These are phyloP conservation scores for Leccinum angustisporum DNA, from an alignment of 1,284 basidiomycete genomes.

Conservation along the genomic window DNA sequence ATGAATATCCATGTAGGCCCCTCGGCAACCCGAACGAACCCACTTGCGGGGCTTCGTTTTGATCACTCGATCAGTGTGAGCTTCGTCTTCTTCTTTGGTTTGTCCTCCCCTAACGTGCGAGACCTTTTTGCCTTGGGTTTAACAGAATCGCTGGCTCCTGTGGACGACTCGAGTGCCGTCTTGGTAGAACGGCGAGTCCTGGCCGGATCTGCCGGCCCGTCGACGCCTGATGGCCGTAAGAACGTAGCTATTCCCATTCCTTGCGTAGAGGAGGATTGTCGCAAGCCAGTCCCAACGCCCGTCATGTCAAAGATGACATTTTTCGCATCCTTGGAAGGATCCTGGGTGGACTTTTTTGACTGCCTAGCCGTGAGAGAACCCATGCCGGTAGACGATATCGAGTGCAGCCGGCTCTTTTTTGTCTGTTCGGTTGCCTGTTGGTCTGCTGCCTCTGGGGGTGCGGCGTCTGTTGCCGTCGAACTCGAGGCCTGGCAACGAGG, in stretches of 20 bases:
- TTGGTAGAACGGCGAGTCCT: constrained; percentile 11
- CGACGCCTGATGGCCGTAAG: constrained; percentile 25
- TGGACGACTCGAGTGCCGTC: constrained; percentile 7
- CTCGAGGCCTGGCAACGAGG: constrained; percentile 24
- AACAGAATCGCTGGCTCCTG: constrained; percentile 8
- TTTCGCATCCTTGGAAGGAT: constrained; percentile 44
- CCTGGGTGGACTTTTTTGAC: constrained; percentile 20
- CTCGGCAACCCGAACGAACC: constrained; percentile 24
- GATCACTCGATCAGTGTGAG: constrained; percentile 27
- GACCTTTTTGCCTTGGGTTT: constrained; percentile 20
- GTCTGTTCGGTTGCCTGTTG: constrained; percentile 16
- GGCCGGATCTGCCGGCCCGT: constrained; percentile 15
- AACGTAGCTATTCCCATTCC: constrained; percentile 9
- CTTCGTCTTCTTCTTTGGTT: constrained; percentile 30
- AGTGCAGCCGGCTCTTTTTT: constrained; percentile 20
- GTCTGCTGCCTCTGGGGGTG: constrained; percentile 4
- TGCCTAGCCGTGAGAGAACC: constrained; percentile 29
- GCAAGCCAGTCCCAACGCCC: constrained; percentile 47
- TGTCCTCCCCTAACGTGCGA: constrained; percentile 19
- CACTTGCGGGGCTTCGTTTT: constrained; percentile 15
- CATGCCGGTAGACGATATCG: constrained; percentile 17
- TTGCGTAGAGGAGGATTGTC: constrained; percentile 25
- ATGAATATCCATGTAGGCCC: constrained; percentile 13
- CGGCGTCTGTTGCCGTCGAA: constrained; percentile 9
- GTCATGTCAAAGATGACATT: constrained; percentile 51